phyloP scores from a whole-genome alignment of 768 basidiomycete genomes.

The Mycena chlorophos region DNA sequence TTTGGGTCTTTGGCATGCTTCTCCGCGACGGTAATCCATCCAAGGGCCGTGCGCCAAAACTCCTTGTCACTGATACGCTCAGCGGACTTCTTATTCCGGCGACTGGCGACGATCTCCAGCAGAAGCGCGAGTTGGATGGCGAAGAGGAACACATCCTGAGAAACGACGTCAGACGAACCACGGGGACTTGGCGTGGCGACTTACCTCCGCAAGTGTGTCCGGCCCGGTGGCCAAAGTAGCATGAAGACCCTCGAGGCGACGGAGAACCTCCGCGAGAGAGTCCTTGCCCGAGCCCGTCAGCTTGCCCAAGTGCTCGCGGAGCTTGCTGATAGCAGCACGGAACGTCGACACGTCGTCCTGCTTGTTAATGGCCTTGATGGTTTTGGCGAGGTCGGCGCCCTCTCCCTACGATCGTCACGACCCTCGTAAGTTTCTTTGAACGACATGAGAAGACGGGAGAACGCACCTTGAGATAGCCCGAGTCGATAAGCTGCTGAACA shows the following conservation, averaged over 20 bases:
- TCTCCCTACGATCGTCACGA: neutral
- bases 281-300: neutral
- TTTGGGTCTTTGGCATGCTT: constrained; percentile 2
- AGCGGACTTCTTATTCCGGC: neutral
- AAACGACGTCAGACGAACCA: neutral
- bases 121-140: neutral
- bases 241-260: neutral
- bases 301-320: neutral
- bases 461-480: neutral
- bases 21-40: neutral
- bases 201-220: neutral
- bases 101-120: constrained; percentile 2
- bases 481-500: neutral
- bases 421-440: neutral
- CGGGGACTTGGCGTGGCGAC: neutral
- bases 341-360: neutral
- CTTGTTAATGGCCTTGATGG: neutral
- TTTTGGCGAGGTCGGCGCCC: neutral
- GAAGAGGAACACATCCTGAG: constrained; percentile 1
- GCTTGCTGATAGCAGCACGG: neutral
- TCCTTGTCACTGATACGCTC: neutral
- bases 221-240: neutral
- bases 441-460: neutral
- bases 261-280: neutral
- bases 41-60: neutral